phyloP scores from a whole-genome alignment of 805 yeast species.

The Lipomyces yamadae region DNA sequence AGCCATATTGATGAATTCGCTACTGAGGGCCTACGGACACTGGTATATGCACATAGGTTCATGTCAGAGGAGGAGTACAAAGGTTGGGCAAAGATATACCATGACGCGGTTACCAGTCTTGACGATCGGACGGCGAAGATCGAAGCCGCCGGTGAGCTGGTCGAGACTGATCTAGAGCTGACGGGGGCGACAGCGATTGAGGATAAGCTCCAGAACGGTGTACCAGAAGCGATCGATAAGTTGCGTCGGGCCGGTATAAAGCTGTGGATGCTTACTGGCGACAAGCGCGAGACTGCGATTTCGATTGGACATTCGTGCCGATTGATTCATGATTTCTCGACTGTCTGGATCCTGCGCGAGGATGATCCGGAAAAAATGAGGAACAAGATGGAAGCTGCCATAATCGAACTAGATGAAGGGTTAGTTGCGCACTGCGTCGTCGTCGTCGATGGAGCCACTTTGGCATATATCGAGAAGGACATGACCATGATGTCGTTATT shows the following conservation, averaged over 20 bases:
- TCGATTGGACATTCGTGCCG: conserved; percentile 96
- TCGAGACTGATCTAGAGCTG: conserved; percentile 72
- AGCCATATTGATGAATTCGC: conserved; percentile 94
- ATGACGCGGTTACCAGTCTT: conserved; percentile 77
- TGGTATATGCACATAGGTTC: conserved; percentile 81
- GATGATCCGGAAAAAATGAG: conserved; percentile 59
- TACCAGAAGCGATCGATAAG: conserved; percentile 90
- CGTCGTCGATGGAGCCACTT: conserved; percentile 92
- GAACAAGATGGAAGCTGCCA: conserved; percentile 73
- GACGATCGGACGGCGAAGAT: conserved; percentile 67
- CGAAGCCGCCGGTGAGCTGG: conserved; percentile 69
- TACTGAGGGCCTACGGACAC: conserved; percentile 90
- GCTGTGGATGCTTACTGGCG: conserved; percentile 99
- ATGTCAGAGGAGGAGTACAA: conserved; percentile 62
- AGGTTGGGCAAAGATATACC: conserved; percentile 69
- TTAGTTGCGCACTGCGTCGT: conserved; percentile 91
- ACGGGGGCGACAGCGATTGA: conserved; percentile 97
- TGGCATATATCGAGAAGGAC: conserved; percentile 73
- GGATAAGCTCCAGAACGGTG: conserved; percentile 96
- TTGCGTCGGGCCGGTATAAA: conserved; percentile 90
- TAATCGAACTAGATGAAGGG: conserved; percentile 71
- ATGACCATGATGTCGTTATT: conserved; percentile 72
- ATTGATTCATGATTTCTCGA: conserved; percentile 88
- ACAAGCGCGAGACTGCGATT: conserved; percentile 96
- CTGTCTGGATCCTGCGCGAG: conserved; percentile 70